Conservation (phyloP, 495 filamentous ascomycete species). For the Neurospora tetrasperma region DNA sequence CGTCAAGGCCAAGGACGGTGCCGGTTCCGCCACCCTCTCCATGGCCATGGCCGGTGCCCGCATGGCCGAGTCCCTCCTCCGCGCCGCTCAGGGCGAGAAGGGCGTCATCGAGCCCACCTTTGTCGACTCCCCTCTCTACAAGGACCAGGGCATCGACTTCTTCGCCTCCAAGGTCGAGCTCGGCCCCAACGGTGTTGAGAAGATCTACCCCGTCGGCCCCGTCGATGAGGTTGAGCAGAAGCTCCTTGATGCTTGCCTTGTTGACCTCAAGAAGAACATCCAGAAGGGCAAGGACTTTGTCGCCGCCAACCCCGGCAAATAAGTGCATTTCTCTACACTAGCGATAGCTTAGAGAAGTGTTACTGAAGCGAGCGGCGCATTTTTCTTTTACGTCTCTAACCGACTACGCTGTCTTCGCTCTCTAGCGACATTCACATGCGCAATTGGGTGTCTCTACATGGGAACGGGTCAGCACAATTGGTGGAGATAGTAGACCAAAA, state of each 20-base stretch:
- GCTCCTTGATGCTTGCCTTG: constrained; percentile 72
- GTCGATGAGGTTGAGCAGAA: constrained; percentile 77
- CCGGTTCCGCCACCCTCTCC: constrained; percentile 93
- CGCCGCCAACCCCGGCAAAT: constrained; percentile 44
- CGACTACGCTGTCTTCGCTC: neutral
- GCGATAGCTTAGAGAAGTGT: neutral
- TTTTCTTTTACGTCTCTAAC: neutral
- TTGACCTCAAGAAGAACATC: constrained; percentile 78
- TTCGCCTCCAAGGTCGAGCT: constrained; percentile 92
- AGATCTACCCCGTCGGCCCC: constrained; percentile 76
- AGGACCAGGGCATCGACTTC: constrained; percentile 92
- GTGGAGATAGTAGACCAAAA: neutral
- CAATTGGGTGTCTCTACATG: neutral
- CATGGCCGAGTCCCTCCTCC: constrained; percentile 90
- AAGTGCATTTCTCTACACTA: constrained; percentile 12
- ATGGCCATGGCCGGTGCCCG: constrained; percentile 99
- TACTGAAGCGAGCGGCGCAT: neutral
- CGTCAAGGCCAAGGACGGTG: constrained; percentile 96
- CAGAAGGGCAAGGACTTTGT: constrained; percentile 46
- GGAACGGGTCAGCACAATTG: neutral
- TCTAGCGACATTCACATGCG: neutral
- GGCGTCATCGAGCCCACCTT: constrained; percentile 93
- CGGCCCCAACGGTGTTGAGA: constrained; percentile 90
- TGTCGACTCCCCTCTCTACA: constrained; percentile 93
- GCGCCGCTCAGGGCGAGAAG: constrained; percentile 87